phyloP scores from a whole-genome alignment of 768 basidiomycete genomes.

The Boletus pseudo-olivaceus region DNA sequence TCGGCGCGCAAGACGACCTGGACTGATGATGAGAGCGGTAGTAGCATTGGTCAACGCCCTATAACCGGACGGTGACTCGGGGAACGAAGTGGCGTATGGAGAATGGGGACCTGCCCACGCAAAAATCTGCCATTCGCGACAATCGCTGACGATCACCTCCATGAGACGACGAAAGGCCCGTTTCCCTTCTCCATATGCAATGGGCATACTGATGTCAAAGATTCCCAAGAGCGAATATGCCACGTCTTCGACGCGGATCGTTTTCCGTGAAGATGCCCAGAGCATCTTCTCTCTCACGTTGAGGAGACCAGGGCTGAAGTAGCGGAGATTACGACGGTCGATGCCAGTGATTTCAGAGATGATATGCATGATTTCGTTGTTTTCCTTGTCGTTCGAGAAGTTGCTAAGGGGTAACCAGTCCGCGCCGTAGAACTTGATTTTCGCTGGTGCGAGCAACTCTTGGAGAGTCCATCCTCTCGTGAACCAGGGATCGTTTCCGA shows the following conservation, averaged over 20 bases:
- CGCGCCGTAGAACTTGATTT: constrained; percentile 17
- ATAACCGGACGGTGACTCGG: constrained; percentile 20
- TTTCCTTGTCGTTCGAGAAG: constrained; percentile 18
- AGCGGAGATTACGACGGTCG: constrained; percentile 6
- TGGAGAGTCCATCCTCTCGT: constrained; percentile 19
- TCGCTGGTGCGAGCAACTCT: constrained; percentile 20
- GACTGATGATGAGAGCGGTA: neutral
- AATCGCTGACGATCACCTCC: constrained; percentile 17
- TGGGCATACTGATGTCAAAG: constrained; percentile 21
- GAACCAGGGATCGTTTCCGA: constrained; percentile 24
- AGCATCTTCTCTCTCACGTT: constrained; percentile 20
- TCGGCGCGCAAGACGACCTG: constrained; percentile 1
- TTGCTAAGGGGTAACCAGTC: constrained; percentile 15
- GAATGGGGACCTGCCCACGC: constrained; percentile 23
- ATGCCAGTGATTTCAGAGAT: constrained; percentile 14
- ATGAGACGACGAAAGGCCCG: constrained; percentile 25
- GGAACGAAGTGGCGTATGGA: constrained; percentile 16
- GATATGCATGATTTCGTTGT: constrained; percentile 8
- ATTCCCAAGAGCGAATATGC: constrained; percentile 28
- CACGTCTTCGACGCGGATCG: constrained; percentile 25
- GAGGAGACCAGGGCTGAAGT: constrained; percentile 21
- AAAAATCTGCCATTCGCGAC: constrained; percentile 21
- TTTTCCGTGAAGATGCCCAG: constrained; percentile 24
- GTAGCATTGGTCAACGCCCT: constrained; percentile 3
- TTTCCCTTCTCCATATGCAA: constrained; percentile 26